Evolutionary conservation across 2,329 filamentous ascomycete species (phyloP), one percentile per base, ranked within the genome.

Genomic region (Ceratocystis diversiconidia): DNA sequence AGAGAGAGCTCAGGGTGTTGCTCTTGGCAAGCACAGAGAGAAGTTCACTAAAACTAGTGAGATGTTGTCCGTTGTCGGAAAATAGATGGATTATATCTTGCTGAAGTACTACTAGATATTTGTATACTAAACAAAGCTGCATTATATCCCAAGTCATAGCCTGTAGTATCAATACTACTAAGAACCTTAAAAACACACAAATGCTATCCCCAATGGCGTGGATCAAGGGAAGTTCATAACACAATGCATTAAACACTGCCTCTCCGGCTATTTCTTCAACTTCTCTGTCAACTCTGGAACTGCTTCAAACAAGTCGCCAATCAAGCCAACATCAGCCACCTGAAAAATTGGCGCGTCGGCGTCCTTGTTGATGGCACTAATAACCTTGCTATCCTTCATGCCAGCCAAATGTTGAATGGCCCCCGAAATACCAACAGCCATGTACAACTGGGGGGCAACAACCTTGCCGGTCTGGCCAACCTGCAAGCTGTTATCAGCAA

Each of bases 331-430:
- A 76, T 99, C 94, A 3, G 94, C 94, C 67, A 99, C 85, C 77
- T 99, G 94, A 82, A 99, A 99, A 71, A 99, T 99, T 36, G 94
- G 94, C 66, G 94, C 94, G 76, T 99, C 94, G 3, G 86, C 80
- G 73, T 99, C 94, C 80, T 99, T 99, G 82, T 99, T 99, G 74
- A 99, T 97, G 15, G 90, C 90, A 25, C 92, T 94, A 78, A 99
- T 99, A 67, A 99, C 94, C 80, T 99, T 99, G 80, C 91, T 96
- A 74, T 99, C 94, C 83, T 99, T 99, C 94, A 99, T 99, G 74
- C 94, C 94, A 41, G 94, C 94, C 77, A 99, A 77, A 80, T 99
- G 94, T 78, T 99, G 94, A 71, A 99, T 99, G 25, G 94, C 94
- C 64, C 94, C 94, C 7, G 90, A 96, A 71, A 99, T 97, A 73